Evolutionary conservation across 1,284 basidiomycete genomes (phyloP).

Genomic region (Naganishia sp.): DNA sequence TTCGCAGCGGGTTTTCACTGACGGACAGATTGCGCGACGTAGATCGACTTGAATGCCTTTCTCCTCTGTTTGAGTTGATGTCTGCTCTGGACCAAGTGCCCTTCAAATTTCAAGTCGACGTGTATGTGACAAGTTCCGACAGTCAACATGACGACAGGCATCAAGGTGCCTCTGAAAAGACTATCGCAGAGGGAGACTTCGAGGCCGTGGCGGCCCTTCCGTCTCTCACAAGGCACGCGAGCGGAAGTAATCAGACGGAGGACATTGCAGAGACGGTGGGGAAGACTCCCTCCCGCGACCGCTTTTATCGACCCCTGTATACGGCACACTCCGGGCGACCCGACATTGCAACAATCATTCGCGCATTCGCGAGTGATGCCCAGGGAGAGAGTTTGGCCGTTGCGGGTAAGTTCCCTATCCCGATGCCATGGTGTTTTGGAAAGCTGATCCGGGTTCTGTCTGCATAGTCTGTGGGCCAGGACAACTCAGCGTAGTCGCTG

Average conservation of each 20-base stretch:
- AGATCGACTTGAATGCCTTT: slow-evolving; percentile 26
- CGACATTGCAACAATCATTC: slow-evolving; percentile 2
- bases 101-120: slow-evolving; percentile 13
- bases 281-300: no score
- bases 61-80: slow-evolving; percentile 7
- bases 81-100: not conserved
- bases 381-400: slow-evolving; percentile 12
- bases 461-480: slow-evolving; percentile 22
- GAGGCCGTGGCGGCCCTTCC: not conserved
- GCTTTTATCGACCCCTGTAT: slow-evolving; percentile 1
- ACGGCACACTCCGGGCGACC: not conserved
- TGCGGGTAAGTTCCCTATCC: slow-evolving; percentile 9
- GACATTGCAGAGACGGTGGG: no score
- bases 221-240: slow-evolving; percentile 4
- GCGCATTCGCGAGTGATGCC: not conserved
- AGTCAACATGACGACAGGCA: not conserved
- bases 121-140: slow-evolving; percentile 9
- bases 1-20: not conserved
- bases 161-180: not conserved
- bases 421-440: not conserved
- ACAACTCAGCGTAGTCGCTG: slow-evolving; percentile 1
- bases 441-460: not conserved
- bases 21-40: not conserved
- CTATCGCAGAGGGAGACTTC: not conserved
- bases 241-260: not conserved